Evolutionary conservation across 2,329 filamentous ascomycete genomes (phyloP), one percentile per base, ranked within the genome.

Genomic region (Monosporascus sp.): DNA sequence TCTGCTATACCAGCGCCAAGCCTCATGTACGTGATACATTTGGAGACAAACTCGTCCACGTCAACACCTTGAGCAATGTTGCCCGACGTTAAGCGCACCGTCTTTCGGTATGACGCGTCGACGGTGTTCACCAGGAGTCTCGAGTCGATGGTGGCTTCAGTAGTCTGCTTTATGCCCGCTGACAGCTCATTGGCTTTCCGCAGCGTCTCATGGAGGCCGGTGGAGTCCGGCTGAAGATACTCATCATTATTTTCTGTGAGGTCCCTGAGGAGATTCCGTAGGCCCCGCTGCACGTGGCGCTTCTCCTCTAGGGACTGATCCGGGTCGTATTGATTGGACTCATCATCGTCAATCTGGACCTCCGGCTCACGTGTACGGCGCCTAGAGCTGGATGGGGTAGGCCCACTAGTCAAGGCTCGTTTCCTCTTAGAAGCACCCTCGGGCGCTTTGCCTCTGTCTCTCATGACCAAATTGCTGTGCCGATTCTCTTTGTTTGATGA

Each of bases 71-170:
- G 84, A 3, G 83, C 82, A 2, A 80, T 74, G 62, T 87, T 87
- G 7, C 91, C 91, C 31, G 90, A 77, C 1, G 87, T 84, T 25
- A 95, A 78, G 50, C 86, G 84, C 44, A 87, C 77, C 0, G 90
- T 87, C 66, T 90, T 91, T 61, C 89, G 89, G 62, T 88, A 86
- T 0, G 88, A 87, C 5, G 95, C 72, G 58, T 97, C 91, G 5
- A 89, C 89, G 1, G 89, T 85, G 58, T 81, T 85, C 48, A 96
- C 87, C 3, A 97, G 79, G 25, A 95, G 77, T n/a, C 89, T 85
- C 0, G 93, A 91, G 67, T 99, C 94, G 56, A 96, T 86, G 1
- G 88, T 89, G 1, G 94, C 94, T 68, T 97, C 94, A 2, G 86
- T 85, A 0, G 94, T 96, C 73, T 97, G 92, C 63, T 88, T 89